Evolutionary conservation across 257 asterid species (phyloP).

Genomic region (Rauvolfia tetraphylla): DNA sequence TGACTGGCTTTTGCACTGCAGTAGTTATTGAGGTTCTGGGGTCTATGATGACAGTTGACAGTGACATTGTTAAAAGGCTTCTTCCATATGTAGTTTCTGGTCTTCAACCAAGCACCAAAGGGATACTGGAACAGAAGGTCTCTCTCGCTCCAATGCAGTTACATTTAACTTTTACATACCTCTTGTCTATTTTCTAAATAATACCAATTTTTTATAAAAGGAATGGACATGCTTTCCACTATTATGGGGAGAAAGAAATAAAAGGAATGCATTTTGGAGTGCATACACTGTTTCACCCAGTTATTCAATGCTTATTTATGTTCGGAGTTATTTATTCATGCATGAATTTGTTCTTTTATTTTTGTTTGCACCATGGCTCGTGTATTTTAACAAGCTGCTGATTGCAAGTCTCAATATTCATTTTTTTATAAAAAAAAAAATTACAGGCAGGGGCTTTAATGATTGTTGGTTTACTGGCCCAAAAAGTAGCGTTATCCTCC

Average conservation of each 20-base stretch:
- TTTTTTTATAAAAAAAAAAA: neutral
- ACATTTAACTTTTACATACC: neutral
- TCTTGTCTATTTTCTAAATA: no score
- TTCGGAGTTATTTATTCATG: neutral
- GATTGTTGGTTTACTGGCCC: conserved; percentile 77
- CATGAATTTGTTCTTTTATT: neutral
- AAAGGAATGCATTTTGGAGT: neutral
- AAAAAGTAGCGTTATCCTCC: conserved; percentile 61
- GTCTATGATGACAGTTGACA: conserved; percentile 38
- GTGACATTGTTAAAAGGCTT: conserved; percentile 57
- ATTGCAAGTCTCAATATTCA: neutral
- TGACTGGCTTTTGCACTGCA: conserved; percentile 74
- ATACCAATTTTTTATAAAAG: neutral
- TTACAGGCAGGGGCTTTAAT: conserved; percentile 82
- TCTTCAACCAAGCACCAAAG: conserved; percentile 46
- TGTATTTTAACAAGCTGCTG: neutral
- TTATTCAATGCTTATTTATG: neutral
- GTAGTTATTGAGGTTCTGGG: conserved; percentile 78
- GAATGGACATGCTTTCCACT: neutral
- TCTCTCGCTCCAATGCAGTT: neutral
- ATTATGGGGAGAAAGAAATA: neutral
- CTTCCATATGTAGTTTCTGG: conserved; percentile 66
- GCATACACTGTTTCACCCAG: neutral
- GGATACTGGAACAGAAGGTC: conserved; percentile 69
- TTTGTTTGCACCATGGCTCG: neutral